A percentile compares a stretch with the other conserved stretches of the same genome.
Conservation (phyloP, 2,329 filamentous ascomycete genomes). For the Stachybotrys elegans region DNA sequence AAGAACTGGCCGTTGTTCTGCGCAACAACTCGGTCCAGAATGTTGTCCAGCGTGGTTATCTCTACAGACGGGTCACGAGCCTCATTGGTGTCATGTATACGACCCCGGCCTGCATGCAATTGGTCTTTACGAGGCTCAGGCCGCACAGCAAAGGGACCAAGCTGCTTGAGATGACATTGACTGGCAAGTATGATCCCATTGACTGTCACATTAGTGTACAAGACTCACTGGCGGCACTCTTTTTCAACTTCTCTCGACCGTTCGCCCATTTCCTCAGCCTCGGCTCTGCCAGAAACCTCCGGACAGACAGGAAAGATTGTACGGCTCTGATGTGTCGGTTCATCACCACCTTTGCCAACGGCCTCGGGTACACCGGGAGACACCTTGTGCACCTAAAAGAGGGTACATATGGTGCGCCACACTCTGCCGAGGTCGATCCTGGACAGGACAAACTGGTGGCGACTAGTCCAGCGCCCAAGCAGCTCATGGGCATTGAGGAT, state of each 20-base stretch:
- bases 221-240: too few relatives aligned
- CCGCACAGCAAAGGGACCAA: background rate
- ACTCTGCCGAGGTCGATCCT: background rate
- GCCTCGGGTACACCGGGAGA: too few relatives aligned
- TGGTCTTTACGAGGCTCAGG: background rate
- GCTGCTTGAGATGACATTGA: background rate
- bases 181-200: background rate
- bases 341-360: too few relatives aligned
- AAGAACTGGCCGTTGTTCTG: background rate
- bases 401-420: background rate
- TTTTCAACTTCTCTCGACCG: too few relatives aligned
- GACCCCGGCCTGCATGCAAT: background rate
- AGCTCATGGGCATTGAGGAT: background rate
- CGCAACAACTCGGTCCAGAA: background rate
- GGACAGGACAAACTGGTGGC: background rate
- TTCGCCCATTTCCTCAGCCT: too few relatives aligned
- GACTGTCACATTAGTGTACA: too few relatives aligned
- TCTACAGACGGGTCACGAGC: background rate
- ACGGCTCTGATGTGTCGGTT: too few relatives aligned
- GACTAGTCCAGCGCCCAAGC: background rate
- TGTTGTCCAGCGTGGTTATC: background rate
- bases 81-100: background rate
- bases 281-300: too few relatives aligned
- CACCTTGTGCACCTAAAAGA: too few relatives aligned
- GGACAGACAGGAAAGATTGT: too few relatives aligned